Base-by-base conservation (phyloP, 2,329 filamentous ascomycete species). In the Balansia obtecta region DNA sequence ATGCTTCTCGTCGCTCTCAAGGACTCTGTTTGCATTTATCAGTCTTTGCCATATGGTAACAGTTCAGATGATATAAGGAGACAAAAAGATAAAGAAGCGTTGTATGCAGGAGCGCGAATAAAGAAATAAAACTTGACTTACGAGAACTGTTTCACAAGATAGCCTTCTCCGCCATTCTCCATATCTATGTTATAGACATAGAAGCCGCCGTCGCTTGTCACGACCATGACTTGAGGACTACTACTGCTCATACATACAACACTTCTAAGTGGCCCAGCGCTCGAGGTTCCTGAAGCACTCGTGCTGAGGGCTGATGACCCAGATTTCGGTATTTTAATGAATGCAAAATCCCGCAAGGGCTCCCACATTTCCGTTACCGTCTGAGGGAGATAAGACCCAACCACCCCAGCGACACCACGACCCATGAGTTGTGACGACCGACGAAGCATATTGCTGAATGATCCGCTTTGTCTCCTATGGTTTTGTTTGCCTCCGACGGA, bases 321-420 rank as follows among this genome's bases (percentile, higher is more conserved):
- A 5, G 72, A 64, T 61, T 85, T 88, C 13, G 91, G 91, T 45
- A 98, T 80, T 65, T 93, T 95, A 62, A 97, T 90, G 75, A 88
- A 97, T 1, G 93, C 93, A 69, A 98, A 98, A 67, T 98, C 93
- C 50, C 93, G 80, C 53, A 85, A 74, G 0, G 93, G 93, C 61
- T 98, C 93, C 90, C 90, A 97, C 77, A 97, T 96, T 68, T 97
- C 91, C 1, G 91, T 91, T 4, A 98, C 89, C 1, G 90, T 91
- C 61, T 86, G 86, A 0, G 93, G 93, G 2, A 98, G 73, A 64
- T 98, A 98, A 0, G 88, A 89, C 4, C 90, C 90, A 33, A 96
- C 85, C 8, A 88, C 88, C 5, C 88, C 87, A 16, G 88, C 91
- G 52, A 98, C 85, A 22, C 85, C 86, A 54, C 86, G 89, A 39